Base-by-base conservation (phyloP, 139 green algal species). In the Chlorella sp. region DNA sequence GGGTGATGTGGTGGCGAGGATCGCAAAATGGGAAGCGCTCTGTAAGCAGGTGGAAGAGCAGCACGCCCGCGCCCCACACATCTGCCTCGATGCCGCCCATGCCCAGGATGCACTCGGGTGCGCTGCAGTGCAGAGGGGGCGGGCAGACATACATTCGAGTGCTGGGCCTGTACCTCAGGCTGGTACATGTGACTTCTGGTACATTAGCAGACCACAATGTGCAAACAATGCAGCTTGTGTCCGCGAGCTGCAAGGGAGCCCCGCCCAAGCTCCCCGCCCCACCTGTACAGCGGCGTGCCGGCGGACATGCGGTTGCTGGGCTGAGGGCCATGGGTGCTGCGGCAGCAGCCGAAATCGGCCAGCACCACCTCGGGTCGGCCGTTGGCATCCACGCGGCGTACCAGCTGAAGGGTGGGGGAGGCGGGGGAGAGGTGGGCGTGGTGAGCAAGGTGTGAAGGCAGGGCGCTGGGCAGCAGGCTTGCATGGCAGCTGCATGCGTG, bases 271-370 rank as follows among this genome's bases (percentile, higher is more conserved):
- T 32, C 13, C 9, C 63, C 1, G 28, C 63, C 28, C 44, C 63
- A 69, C 70, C 39, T 60, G 70, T 78, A 78, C 4, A 78, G 70
- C 70, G 70, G 70, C 70, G 70, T 78, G 70, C 70, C 70, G 11
- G 73, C 44, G 1, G 44, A 80, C n/a, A 30, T 4, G n/a, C 55
- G 73, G 44, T 39, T 57, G n/a, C 23, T 17, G n/a, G 44, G 36
- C 36, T 44, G 39, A 25, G 71, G n/a, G 71, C n/a, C 41, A 2
- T 44, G 44, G n/a, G 73, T 64, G 73, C 38, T n/a, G 3, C 73
- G 47, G 47, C 44, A 64, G 73, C 73, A 80, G 12, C 73, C 73
- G 65, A 80, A 80, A 18, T 80, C 73, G 5, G 73, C 73, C 47
- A 80, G 47, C 1, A 12, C n/a, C 9, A 80, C 28, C n/a, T 30